Percentiles rank a stretch among this genome's conserved stretches.
These are phyloP conservation scores for Monosporascus sp. DNA, from an alignment of 2,329 filamentous ascomycete species.

Conservation along the genomic window DNA sequence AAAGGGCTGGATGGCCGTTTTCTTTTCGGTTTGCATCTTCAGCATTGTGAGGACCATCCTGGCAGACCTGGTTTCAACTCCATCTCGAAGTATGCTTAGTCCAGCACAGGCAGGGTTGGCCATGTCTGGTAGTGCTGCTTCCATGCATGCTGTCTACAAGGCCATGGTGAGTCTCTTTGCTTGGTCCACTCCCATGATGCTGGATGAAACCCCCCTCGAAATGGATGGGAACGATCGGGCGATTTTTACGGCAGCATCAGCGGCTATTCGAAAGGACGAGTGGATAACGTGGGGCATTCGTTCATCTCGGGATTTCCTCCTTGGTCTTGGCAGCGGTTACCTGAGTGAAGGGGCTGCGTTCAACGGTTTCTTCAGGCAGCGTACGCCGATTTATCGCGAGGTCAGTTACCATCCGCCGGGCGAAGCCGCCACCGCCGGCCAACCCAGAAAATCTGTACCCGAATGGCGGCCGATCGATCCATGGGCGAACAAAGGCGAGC, in stretches of 20 bases:
- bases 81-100: slow-evolving; percentile 18
- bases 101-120: slow-evolving; percentile 20
- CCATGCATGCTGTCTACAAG: slow-evolving; percentile 46
- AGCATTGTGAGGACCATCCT: slow-evolving; percentile 50
- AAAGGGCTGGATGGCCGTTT: slow-evolving; percentile 45
- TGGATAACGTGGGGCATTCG: slow-evolving; percentile 43
- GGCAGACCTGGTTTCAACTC: slow-evolving; percentile 37
- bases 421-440: slow-evolving; percentile 27
- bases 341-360: slow-evolving; percentile 30
- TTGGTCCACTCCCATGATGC: slow-evolving; percentile 36
- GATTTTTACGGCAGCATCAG: slow-evolving; percentile 37
- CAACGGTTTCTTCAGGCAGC: slow-evolving; percentile 38
- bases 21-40: slow-evolving; percentile 54
- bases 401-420: slow-evolving; percentile 28
- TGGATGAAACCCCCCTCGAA: slow-evolving; percentile 38
- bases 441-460: slow-evolving; percentile 31
- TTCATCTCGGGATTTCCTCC: slow-evolving; percentile 45
- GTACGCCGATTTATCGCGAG: slow-evolving; percentile 27
- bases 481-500: slow-evolving; percentile 28
- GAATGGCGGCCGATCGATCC: slow-evolving; percentile 36
- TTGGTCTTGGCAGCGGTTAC: slow-evolving; percentile 42
- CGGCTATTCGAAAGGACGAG: slow-evolving; percentile 40
- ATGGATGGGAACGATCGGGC: slow-evolving; percentile 41
- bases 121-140: slow-evolving; percentile 21
- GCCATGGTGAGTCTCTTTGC: slow-evolving; percentile 45